Base-by-base conservation (phyloP, 495 filamentous ascomycete species). In the Bathelium albidoporum region DNA sequence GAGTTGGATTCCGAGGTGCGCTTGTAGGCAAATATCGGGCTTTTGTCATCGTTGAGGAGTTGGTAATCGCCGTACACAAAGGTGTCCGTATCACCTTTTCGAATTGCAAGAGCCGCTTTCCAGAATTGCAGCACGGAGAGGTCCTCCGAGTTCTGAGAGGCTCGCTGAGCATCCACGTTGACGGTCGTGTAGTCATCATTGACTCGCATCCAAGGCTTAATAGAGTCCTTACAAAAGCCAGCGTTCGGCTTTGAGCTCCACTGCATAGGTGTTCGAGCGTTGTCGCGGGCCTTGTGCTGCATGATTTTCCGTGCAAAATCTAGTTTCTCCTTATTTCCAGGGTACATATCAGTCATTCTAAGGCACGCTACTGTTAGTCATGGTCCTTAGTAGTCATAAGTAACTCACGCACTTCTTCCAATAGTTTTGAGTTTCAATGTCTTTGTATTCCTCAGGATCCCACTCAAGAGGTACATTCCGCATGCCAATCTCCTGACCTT, bases 401-500 rank as follows among this genome's bases (percentile, higher is more conserved):
- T 28, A 11, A 1, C 4, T 26, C 16, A 34, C 66, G 2, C 66
- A 73, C 65, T 78, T 77, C 22, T 77, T 73, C 70, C 77, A 83
- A 60, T 76, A 82, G 67, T 83, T 83, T 44, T 76, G 65, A 28
- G 71, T 73, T 61, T 83, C 80, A 24, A 82, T 71, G 32, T 83
- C 81, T 61, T 79, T 80, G 70, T 82, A 83, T 52, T 83, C 81
- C 28, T 68, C 68, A 3, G 74, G 70, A 0, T 65, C 62, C 78
- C 80, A 81, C 2, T 68, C 67, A 5, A 60, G 59, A 0, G 80
- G 81, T 11, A 79, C 69, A 60, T 84, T 83, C n/a, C 76, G 69
- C 78, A 83, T 82, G 14, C 82, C 82, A 31, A 84, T 72, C 66
- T 84, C 82, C 63, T 84, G 76, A 32, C 82, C 82, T 64, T 84